phyloP scores from a whole-genome alignment of 768 basidiomycete species.

The Leccinum pellstonianum region DNA sequence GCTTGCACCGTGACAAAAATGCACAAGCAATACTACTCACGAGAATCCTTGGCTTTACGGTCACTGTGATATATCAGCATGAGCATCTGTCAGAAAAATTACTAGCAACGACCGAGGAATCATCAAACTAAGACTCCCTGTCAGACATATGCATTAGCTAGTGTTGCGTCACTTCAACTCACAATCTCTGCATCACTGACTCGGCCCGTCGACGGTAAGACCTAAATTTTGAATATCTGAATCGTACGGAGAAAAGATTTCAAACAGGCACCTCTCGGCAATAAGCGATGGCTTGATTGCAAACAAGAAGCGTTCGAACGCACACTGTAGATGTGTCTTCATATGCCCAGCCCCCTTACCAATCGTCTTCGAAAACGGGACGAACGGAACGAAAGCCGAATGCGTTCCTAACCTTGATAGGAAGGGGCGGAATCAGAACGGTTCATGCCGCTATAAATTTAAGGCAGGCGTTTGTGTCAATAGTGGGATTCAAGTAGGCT shows the following conservation, averaged over 20 bases:
- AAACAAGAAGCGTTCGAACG: background rate
- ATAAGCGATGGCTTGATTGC: background rate
- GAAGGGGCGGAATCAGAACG: background rate
- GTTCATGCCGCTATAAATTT: too few relatives aligned
- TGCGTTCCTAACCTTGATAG: background rate
- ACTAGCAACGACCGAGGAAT: background rate
- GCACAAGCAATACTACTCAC: conserved; percentile 14
- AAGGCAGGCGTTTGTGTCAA: too few relatives aligned
- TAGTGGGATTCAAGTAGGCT: too few relatives aligned
- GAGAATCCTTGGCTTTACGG: conserved; percentile 8
- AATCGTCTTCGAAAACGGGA: background rate
- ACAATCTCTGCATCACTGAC: background rate
- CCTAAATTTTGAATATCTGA: too few relatives aligned
- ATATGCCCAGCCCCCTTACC: background rate
- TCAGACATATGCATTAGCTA: background rate
- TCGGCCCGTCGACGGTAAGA: background rate
- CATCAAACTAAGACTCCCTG: background rate
- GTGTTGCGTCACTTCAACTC: background rate
- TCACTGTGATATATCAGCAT: background rate
- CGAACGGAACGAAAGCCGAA: background rate
- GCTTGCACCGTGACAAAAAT: conserved; percentile 12
- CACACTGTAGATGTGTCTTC: too few relatives aligned
- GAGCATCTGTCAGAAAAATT: background rate
- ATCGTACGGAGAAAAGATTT: too few relatives aligned
- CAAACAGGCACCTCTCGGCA: background rate